phyloP scores from a whole-genome alignment of 805 yeast species.

The Yamadazyma endophytica region DNA sequence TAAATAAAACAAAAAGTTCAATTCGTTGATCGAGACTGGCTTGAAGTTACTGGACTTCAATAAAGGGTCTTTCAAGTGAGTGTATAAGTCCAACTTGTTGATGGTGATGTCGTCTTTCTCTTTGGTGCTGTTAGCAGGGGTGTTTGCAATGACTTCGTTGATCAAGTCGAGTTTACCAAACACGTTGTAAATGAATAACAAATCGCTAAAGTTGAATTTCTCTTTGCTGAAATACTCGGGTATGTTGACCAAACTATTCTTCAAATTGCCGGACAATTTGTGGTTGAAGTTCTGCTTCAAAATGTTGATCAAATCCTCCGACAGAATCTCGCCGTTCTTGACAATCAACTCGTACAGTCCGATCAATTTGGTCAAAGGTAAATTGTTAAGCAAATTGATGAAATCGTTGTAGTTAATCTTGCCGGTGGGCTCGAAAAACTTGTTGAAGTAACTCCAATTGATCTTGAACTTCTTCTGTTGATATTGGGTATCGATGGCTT shows the following conservation, averaged over 20 bases:
- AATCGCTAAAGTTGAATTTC: slow-evolving; percentile 33
- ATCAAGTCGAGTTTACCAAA: slow-evolving; percentile 40
- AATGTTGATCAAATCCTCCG: slow-evolving; percentile 28
- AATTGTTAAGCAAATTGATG: slow-evolving; percentile 35
- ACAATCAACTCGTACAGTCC: slow-evolving; percentile 38
- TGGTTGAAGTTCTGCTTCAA: slow-evolving; percentile 36
- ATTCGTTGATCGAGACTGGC: slow-evolving; percentile 35
- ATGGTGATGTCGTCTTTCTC: slow-evolving; percentile 40
- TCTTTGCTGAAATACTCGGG: slow-evolving; percentile 32
- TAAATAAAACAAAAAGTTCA: slow-evolving; percentile 38
- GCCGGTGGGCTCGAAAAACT: slow-evolving; percentile 38
- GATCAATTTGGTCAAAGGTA: slow-evolving; percentile 43
- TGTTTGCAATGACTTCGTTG: slow-evolving; percentile 43
- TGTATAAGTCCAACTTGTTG: slow-evolving; percentile 37
- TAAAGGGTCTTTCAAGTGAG: slow-evolving; percentile 40
- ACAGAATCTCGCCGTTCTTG: slow-evolving; percentile 25
- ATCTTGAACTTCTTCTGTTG: slow-evolving; percentile 38
- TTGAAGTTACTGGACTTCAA: slow-evolving; percentile 40
- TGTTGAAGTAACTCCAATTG: slow-evolving; percentile 40
- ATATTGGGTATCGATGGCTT: slow-evolving; percentile 37
- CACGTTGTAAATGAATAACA: slow-evolving; percentile 36
- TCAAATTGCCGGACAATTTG: slow-evolving; percentile 36
- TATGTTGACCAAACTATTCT: slow-evolving; percentile 27
- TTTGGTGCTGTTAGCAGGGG: slow-evolving; percentile 35
- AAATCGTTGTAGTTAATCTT: slow-evolving; percentile 35